phyloP scores from a whole-genome alignment of 352 stramenopile species.

The Globisporangium emineosum region DNA sequence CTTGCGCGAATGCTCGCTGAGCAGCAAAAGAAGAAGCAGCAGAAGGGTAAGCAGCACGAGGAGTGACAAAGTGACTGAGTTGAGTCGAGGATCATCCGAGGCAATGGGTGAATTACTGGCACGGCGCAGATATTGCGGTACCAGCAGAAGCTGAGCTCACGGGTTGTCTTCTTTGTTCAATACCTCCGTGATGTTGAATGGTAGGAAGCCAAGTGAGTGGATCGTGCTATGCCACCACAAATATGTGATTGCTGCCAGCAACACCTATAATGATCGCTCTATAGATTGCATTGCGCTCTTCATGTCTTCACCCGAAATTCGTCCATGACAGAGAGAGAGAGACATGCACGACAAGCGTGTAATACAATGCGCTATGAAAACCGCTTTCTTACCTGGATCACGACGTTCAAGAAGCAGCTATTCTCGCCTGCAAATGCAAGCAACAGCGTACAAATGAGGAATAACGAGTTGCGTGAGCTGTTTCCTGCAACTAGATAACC shows the following conservation, averaged over 20 bases:
- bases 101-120: background rate
- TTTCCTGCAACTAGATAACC: too few relatives aligned
- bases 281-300: too few relatives aligned
- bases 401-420: conserved; percentile 90
- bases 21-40: conserved; percentile 39
- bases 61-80: background rate
- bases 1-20: conserved; percentile 65
- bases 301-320: background rate
- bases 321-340: background rate
- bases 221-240: background rate
- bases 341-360: background rate
- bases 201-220: background rate
- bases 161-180: background rate
- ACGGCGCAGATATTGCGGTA: background rate
- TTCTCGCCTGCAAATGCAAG: conserved; percentile 65
- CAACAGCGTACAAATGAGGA: background rate
- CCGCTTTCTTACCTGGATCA: conserved; percentile 48
- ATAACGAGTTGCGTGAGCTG: too few relatives aligned
- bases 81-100: background rate
- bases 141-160: background rate
- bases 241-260: background rate
- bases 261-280: background rate
- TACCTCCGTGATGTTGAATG: background rate
- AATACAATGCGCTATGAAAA: background rate
- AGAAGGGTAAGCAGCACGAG: background rate